Percentiles rank a stretch among this genome's conserved stretches.
These are phyloP conservation scores for Aspergillus diversus DNA, from an alignment of 495 filamentous ascomycete species.

Conservation along the genomic window DNA sequence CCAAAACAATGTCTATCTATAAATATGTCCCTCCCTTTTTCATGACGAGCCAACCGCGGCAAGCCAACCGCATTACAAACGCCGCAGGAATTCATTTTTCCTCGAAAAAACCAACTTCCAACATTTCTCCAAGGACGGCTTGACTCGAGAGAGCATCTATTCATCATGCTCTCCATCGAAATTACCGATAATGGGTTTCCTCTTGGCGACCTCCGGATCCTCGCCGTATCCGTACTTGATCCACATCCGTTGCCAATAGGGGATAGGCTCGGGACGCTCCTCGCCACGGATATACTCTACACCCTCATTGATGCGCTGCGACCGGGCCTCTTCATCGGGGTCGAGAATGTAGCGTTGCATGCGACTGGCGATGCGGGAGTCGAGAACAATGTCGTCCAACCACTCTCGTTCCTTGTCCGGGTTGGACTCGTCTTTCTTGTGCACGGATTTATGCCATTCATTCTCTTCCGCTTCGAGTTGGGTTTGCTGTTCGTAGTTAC, in stretches of 20 bases:
- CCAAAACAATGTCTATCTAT: constrained; percentile 13
- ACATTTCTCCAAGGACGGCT: too few species aligned
- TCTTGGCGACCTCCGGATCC: constrained; percentile 44
- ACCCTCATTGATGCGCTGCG: constrained; percentile 61
- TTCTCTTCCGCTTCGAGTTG: constrained; percentile 76
- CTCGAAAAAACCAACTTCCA: too few species aligned
- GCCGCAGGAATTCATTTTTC: too few species aligned
- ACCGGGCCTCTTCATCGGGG: constrained; percentile 68
- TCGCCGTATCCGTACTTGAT: constrained; percentile 51
- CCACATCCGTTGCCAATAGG: constrained; percentile 50
- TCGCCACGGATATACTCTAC: constrained; percentile 69
- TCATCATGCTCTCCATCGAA: constrained; percentile 41
- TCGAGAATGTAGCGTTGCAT: constrained; percentile 76
- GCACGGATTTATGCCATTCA: constrained; percentile 84
- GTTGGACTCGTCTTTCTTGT: constrained; percentile 59
- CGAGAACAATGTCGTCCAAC: constrained; percentile 76
- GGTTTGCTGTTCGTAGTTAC: constrained; percentile 66
- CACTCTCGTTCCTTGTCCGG: constrained; percentile 66
- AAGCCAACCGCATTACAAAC: background rate
- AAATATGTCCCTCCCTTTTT: background rate
- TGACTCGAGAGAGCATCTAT: constrained; percentile 6
- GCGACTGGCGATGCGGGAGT: constrained; percentile 73
- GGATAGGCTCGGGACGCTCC: constrained; percentile 40
- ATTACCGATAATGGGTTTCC: constrained; percentile 47
- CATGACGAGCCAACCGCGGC: constrained; percentile 2